Base-by-base conservation (phyloP, 225 moss, liverwort and hornwort species). In the Anthoceros angustus region DNA sequence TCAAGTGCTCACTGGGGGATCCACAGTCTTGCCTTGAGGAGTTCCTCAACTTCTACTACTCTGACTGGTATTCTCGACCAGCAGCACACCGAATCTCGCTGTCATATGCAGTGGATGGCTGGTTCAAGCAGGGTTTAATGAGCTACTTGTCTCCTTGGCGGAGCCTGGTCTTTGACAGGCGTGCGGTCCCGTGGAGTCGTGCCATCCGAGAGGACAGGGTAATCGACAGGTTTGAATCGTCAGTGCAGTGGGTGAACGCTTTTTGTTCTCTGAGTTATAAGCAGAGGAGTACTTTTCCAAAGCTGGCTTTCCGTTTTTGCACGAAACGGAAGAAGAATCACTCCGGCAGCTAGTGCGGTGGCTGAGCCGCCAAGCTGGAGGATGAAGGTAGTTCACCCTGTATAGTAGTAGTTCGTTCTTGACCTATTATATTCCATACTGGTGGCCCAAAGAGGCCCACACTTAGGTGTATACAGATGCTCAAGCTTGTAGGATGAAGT, bases 91-190 rank as follows among this genome's bases (percentile, higher is more conserved):
- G 55, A 18, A 55, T 55, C 55, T 9, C 55, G n/a, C 55, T 55
- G 0, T 55, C 55, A 1, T 55, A 55, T 20, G 55, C 55, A 7
- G 55, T 55, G 7, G 55, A 55, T 20, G 55, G 55, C 7, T 55
- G 55, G 55, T 55, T 55, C 55, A 55, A 55, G 55, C 55, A 55
- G 55, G 55, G 55, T 8, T 23, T 55, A 8, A 55, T 55, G 55
- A 55, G 55, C 55, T 55, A 55, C 55, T 20, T 55, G n/a, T 55
- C 55, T 6, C 55, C 55, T 55, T 55, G 55, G 55, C 55, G 55
- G 55, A 55, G 55, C 55, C 14, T 55, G n/a, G 55, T 5, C 8
- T 55, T 55, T 55, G 55, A 55, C 23, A 55, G 55, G 55, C 55
- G 55, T 18, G 55, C 55, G 12, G 55, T 55, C 23, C 55, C 55